These are phyloP conservation scores for Kwoniella dendrophila DNA, from an alignment of 768 basidiomycete species.

Conservation along the genomic window DNA sequence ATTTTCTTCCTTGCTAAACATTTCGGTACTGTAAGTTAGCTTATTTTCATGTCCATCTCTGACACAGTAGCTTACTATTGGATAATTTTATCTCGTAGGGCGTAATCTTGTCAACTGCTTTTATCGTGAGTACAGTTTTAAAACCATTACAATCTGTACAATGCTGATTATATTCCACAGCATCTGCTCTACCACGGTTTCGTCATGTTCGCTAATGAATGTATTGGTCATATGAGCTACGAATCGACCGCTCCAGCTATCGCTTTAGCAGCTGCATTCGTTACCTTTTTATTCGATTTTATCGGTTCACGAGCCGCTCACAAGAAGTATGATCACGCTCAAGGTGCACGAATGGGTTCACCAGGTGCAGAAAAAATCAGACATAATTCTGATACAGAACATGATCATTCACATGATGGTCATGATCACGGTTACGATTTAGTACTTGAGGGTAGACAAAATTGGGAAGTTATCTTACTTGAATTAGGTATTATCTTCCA, in stretches of 20 bases:
- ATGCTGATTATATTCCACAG: conserved; percentile 1
- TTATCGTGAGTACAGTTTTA: conserved; percentile 36
- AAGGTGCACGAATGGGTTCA: neutral
- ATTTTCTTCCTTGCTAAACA: conserved; percentile 51
- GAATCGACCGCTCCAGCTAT: conserved; percentile 56
- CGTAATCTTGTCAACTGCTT: conserved; percentile 55
- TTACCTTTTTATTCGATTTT: conserved; percentile 54
- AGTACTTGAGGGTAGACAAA: conserved; percentile 36
- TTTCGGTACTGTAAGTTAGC: conserved; percentile 41
- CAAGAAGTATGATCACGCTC: conserved; percentile 9
- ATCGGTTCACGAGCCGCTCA: conserved; percentile 44
- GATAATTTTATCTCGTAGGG: conserved; percentile 26
- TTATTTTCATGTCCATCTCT: neutral
- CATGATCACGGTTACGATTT: conserved; percentile 33
- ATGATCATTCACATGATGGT: conserved; percentile 21
- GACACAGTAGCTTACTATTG: neutral
- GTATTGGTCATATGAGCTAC: conserved; percentile 52
- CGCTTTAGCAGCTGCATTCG: conserved; percentile 46
- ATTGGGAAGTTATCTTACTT: conserved; percentile 50
- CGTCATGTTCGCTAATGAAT: conserved; percentile 55
- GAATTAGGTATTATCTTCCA: conserved; percentile 53
- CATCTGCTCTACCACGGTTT: conserved; percentile 57
- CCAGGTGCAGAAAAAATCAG: conserved; percentile 10
- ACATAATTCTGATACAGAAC: neutral
- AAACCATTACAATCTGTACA: neutral